Evolutionary conservation across 2,329 filamentous ascomycete genomes (phyloP).

Genomic region (Xylariaceae sp.): DNA sequence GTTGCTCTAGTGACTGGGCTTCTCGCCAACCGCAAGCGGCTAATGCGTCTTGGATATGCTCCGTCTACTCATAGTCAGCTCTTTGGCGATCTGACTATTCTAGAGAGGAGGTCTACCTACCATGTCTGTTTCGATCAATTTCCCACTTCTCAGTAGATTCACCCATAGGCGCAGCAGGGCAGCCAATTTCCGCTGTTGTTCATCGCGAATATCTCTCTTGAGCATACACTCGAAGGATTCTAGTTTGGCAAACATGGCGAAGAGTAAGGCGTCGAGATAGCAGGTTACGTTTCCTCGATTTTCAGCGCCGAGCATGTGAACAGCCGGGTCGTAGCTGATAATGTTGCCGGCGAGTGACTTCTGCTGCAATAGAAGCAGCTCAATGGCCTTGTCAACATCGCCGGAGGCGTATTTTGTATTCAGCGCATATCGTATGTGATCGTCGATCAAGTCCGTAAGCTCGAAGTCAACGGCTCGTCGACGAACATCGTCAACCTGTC

Average conservation of each 20-base stretch:
- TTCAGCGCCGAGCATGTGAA: constrained; percentile 79
- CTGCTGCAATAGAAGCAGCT: constrained; percentile 76
- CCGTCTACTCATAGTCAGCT: constrained; percentile 60
- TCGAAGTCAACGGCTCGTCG: constrained; percentile 42
- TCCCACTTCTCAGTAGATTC: constrained; percentile 84
- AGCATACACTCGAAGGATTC: constrained; percentile 93
- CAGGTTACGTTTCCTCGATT: constrained; percentile 90
- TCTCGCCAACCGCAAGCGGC: constrained; percentile 88
- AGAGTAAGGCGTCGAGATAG: constrained; percentile 87
- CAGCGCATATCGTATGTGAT: constrained; percentile 59
- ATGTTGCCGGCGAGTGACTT: constrained; percentile 81
- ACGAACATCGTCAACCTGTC: constrained; percentile 39
- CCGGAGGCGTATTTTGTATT: constrained; percentile 67
- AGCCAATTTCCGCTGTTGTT: constrained; percentile 71
- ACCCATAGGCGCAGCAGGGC: constrained; percentile 86
- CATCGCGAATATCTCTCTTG: constrained; percentile 75
- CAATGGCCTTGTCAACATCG: constrained; percentile 73
- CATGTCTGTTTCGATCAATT: constrained; percentile 82
- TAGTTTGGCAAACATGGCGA: constrained; percentile 92
- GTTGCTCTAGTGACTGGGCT: constrained; percentile 75
- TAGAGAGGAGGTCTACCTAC: constrained; percentile 48
- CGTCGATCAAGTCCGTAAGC: constrained; percentile 53
- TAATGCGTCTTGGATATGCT: constrained; percentile 79
- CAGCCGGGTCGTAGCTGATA: constrained; percentile 70
- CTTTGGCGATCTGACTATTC: background rate